Percentiles rank a stretch among this genome's conserved stretches.
These are phyloP conservation scores for Panellus pusillus DNA, from an alignment of 768 basidiomycete genomes.

Conservation along the genomic window DNA sequence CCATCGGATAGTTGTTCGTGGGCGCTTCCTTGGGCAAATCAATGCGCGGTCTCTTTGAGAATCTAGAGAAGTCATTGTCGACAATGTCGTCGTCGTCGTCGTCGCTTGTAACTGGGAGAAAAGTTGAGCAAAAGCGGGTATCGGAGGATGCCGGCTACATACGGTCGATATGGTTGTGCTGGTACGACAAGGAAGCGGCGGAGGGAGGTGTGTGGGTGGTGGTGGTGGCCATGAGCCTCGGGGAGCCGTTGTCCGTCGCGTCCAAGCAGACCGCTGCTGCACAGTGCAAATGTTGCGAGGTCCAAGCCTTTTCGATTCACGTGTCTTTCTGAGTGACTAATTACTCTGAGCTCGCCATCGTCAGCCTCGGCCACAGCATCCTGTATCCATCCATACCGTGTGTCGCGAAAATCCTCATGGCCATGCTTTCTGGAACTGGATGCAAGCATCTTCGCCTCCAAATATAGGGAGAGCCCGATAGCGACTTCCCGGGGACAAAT, in stretches of 20 bases:
- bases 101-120: slow-evolving; percentile 34
- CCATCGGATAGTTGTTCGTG: slow-evolving; percentile 20
- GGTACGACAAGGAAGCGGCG: slow-evolving; percentile 32
- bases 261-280: background rate
- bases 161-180: slow-evolving; percentile 38
- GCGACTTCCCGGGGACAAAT: too few relatives aligned
- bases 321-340: too few relatives aligned
- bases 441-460: too few relatives aligned
- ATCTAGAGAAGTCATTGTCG: slow-evolving; percentile 31
- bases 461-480: too few relatives aligned
- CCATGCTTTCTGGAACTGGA: too few relatives aligned
- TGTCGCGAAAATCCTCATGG: too few relatives aligned
- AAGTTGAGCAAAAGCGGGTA: background rate
- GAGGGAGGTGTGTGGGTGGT: slow-evolving; percentile 25
- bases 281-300: too few relatives aligned
- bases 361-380: too few relatives aligned
- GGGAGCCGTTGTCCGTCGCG: background rate
- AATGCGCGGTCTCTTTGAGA: slow-evolving; percentile 44
- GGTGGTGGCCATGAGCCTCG: slow-evolving; percentile 21
- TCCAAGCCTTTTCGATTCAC: too few relatives aligned
- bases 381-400: too few relatives aligned
- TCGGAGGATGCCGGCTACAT: slow-evolving; percentile 40
- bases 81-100: slow-evolving; percentile 55
- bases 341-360: too few relatives aligned
- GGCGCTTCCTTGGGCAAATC: slow-evolving; percentile 25